Conservation (phyloP, 2,329 filamentous ascomycete species). For the Teratosphaeria gauchensis region DNA sequence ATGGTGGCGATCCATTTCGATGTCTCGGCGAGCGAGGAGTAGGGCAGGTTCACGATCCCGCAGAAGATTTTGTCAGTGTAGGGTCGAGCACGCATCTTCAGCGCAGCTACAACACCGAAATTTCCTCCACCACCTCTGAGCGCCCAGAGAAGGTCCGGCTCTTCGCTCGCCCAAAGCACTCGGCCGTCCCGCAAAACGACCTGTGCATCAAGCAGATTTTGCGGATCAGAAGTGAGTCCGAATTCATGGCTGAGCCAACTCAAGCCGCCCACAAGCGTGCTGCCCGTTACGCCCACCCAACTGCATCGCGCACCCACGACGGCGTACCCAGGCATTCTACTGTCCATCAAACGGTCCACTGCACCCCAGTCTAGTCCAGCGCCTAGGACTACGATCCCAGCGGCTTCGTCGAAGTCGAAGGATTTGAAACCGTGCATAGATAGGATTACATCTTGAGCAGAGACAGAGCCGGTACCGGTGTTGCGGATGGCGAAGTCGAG, state of each 20-base stretch:
- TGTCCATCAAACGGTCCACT: slow-evolving; percentile 28
- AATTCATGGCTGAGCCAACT: slow-evolving; percentile 30
- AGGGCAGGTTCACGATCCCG: slow-evolving; percentile 14
- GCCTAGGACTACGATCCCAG: slow-evolving; percentile 26
- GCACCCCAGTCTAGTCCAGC: slow-evolving; percentile 31
- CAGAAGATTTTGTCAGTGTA: slow-evolving; percentile 20
- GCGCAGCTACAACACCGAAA: slow-evolving; percentile 23
- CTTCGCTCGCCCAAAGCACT: slow-evolving; percentile 28
- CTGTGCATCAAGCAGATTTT: slow-evolving; percentile 32
- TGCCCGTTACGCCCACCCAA: slow-evolving; percentile 32
- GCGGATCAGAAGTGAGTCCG: slow-evolving; percentile 31
- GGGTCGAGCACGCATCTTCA: slow-evolving; percentile 20
- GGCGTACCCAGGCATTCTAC: slow-evolving; percentile 26
- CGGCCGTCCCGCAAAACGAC: slow-evolving; percentile 30
- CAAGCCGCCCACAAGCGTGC: slow-evolving; percentile 29
- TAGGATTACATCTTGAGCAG: slow-evolving; percentile 29
- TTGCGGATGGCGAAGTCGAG: slow-evolving; percentile 31
- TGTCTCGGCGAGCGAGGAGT: slow-evolving; percentile 11
- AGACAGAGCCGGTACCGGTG: slow-evolving; percentile 28
- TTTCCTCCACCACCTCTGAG: slow-evolving; percentile 32
- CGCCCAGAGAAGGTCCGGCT: slow-evolving; percentile 34
- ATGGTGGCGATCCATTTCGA: slow-evolving; percentile 18
- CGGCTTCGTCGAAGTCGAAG: slow-evolving; percentile 26
- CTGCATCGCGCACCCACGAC: slow-evolving; percentile 29
- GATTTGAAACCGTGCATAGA: slow-evolving; percentile 29